Percentiles rank a stretch among this genome's conserved stretches.
Evolutionary conservation across 2,329 filamentous ascomycete genomes (phyloP).

Genomic region (Cladosporium halotolerans): DNA sequence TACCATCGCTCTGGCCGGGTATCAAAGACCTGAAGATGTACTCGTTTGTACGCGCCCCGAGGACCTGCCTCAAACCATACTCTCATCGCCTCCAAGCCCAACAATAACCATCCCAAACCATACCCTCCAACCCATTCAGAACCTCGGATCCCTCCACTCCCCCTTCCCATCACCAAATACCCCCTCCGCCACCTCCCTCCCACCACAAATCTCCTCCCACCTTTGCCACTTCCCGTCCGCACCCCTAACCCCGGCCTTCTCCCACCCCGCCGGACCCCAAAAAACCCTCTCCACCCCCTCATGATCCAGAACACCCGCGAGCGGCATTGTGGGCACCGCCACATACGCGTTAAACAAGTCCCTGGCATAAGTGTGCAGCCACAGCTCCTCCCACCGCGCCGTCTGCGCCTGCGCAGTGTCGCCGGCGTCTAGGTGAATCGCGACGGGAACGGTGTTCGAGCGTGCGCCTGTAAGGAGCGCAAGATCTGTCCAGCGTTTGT

Average conservation of each 20-base stretch:
- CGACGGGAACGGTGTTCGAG: not conserved
- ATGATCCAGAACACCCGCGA: not conserved
- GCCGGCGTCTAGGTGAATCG: not conserved
- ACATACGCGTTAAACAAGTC: not conserved
- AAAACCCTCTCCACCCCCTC: constrained; percentile 1
- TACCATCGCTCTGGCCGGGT: too few relatives aligned
- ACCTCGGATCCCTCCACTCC: not conserved
- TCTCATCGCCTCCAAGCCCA: too few relatives aligned
- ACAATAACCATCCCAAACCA: too few relatives aligned
- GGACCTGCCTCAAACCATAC: too few relatives aligned
- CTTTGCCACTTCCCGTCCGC: not conserved
- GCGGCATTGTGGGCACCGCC: not conserved
- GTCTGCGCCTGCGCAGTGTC: not conserved
- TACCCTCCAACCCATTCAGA: not conserved
- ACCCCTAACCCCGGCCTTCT: constrained; percentile 4
- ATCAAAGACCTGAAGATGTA: too few relatives aligned
- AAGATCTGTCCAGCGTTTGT: constrained; percentile 2
- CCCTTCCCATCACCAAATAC: constrained; percentile 1
- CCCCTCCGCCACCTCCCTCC: not conserved
- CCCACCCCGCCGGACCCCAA: not conserved
- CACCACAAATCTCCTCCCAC: constrained; percentile 1
- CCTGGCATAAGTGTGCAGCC: not conserved
- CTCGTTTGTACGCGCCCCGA: too few relatives aligned
- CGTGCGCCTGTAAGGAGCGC: not conserved
- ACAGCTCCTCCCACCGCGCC: not conserved